Evolutionary conservation across 2,329 filamentous ascomycete genomes (phyloP).

Genomic region (Exophiala lecanii-corni): DNA sequence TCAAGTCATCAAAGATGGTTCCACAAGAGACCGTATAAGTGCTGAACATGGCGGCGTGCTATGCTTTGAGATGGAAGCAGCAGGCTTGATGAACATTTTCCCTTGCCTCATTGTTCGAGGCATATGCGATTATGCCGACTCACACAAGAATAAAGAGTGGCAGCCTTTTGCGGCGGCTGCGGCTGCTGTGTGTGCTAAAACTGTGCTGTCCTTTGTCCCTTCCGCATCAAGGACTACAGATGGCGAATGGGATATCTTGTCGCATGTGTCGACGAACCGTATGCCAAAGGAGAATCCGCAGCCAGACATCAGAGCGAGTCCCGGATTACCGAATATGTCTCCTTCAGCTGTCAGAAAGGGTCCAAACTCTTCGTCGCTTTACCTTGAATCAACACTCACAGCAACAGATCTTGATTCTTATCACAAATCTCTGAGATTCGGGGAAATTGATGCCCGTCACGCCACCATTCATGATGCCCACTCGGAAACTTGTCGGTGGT

Average conservation of each 20-base stretch:
- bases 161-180: conserved; percentile 12
- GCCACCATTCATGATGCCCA: conserved; percentile 36
- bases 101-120: conserved; percentile 16
- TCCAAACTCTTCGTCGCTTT: too few species aligned
- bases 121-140: conserved; percentile 20
- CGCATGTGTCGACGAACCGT: too few species aligned
- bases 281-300: too few species aligned
- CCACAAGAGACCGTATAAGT: not conserved
- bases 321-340: too few species aligned
- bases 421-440: conserved; percentile 35
- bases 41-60: not conserved
- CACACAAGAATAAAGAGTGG: conserved; percentile 19
- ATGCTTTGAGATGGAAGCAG: conserved; percentile 16
- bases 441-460: conserved; percentile 38
- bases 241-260: too few species aligned
- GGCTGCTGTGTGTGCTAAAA: conserved; percentile 16
- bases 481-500: conserved; percentile 40
- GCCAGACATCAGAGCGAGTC: too few species aligned
- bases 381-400: too few species aligned
- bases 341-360: too few species aligned
- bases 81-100: conserved; percentile 14
- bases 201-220: too few species aligned
- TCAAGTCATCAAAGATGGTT: conserved; percentile 15
- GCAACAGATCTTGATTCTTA: too few species aligned
- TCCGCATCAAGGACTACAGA: too few species aligned